Evolutionary conservation across 805 yeast species (phyloP).

Genomic region (Monosporozyma yasuniensis): DNA sequence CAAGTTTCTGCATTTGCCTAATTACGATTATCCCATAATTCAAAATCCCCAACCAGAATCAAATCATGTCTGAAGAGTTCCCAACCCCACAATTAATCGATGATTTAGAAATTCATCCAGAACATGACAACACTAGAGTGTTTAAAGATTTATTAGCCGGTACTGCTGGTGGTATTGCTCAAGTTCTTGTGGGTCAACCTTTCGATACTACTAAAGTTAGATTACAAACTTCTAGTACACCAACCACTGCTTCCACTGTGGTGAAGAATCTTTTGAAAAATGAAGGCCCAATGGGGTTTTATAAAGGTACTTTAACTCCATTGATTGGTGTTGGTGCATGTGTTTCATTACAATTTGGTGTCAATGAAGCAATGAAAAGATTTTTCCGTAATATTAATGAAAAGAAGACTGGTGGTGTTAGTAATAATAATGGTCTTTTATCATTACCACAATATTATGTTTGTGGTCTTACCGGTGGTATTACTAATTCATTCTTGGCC

Average conservation of each 20-base stretch:
- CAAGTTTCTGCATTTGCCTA: neutral
- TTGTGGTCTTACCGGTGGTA: constrained; percentile 91
- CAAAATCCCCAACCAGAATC: neutral
- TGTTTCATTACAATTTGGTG: constrained; percentile 92
- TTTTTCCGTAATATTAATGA: constrained; percentile 42
- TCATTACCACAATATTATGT: constrained; percentile 58
- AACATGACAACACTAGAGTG: constrained; percentile 32
- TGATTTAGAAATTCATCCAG: constrained; percentile 16
- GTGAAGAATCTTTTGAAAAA: constrained; percentile 58
- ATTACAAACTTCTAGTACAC: constrained; percentile 76
- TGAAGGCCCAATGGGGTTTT: constrained; percentile 82
- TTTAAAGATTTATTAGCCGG: constrained; percentile 81
- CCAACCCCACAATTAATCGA: constrained; percentile 28
- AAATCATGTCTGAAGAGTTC: constrained; percentile 29
- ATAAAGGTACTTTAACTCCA: constrained; percentile 91
- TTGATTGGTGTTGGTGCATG: constrained; percentile 96
- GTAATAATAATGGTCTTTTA: constrained; percentile 25
- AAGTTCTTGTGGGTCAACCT: constrained; percentile 92
- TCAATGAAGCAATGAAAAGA: constrained; percentile 89
- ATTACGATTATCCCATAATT: neutral
- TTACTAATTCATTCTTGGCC: constrained; percentile 83
- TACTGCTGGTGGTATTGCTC: constrained; percentile 92
- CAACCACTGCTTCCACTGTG: constrained; percentile 65
- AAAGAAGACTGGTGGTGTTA: constrained; percentile 14
- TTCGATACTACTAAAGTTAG: constrained; percentile 93